phyloP scores from a whole-genome alignment of 495 filamentous ascomycete species.

The Amorphotheca resinae region DNA sequence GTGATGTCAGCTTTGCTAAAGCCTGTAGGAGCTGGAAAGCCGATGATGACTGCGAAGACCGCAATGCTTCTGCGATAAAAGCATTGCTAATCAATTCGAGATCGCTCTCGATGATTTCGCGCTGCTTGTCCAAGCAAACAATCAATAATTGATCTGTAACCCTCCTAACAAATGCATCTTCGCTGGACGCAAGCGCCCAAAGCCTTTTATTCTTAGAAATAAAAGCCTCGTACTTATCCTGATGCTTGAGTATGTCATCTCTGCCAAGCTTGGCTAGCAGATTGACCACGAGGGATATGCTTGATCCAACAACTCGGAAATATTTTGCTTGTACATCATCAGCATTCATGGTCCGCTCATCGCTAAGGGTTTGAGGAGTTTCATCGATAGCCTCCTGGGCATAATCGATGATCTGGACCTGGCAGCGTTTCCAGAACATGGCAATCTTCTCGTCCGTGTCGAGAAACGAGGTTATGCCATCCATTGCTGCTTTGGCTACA shows the following conservation, averaged over 20 bases:
- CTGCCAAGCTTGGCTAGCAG: conserved; percentile 35
- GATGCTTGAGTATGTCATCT: conserved; percentile 39
- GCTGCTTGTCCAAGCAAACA: conserved; percentile 43
- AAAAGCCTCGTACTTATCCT: conserved; percentile 38
- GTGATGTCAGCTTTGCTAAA: conserved; percentile 46
- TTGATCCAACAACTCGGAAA: conserved; percentile 59
- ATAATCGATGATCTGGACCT: conserved; percentile 64
- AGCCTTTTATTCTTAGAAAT: conserved; percentile 48
- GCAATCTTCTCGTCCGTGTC: conserved; percentile 62
- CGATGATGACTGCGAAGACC: conserved; percentile 57
- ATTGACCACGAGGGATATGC: conserved; percentile 41
- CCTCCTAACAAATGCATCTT: conserved; percentile 61
- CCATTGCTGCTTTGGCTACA: conserved; percentile 58
- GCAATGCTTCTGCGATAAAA: conserved; percentile 57
- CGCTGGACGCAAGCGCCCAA: conserved; percentile 58
- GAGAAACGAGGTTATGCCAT: conserved; percentile 62
- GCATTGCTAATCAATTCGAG: conserved; percentile 50
- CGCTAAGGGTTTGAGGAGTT: conserved; percentile 68
- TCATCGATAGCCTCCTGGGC: conserved; percentile 69
- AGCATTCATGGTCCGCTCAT: conserved; percentile 66
- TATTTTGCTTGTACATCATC: conserved; percentile 83
- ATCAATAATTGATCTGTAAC: conserved; percentile 55
- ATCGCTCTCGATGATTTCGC: conserved; percentile 33
- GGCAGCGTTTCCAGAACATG: conserved; percentile 65
- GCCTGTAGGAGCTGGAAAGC: conserved; percentile 53